phyloP scores from a whole-genome alignment of 2,329 filamentous ascomycete genomes.

The Calycina herbarum region DNA sequence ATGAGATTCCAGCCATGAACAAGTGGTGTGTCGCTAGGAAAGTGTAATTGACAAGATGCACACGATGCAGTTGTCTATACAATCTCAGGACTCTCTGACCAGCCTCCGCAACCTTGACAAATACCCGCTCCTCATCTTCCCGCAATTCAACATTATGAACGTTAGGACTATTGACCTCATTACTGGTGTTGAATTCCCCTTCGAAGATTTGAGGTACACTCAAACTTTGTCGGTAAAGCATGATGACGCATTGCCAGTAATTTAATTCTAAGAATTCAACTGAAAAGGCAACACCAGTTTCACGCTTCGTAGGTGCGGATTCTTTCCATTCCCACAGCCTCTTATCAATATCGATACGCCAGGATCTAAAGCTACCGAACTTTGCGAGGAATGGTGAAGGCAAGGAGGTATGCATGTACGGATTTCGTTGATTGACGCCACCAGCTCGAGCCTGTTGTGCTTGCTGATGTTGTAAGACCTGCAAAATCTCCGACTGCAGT shows the following conservation, averaged over 20 bases:
- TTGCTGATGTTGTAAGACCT: slow-evolving; percentile 91
- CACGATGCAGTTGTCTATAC: slow-evolving; percentile 84
- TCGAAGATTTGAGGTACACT: slow-evolving; percentile 84
- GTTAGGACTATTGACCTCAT: slow-evolving; percentile 63
- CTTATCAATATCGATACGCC: slow-evolving; percentile 84
- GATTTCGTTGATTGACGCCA: slow-evolving; percentile 64
- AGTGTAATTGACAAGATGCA: slow-evolving; percentile 91
- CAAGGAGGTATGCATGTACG: slow-evolving; percentile 75
- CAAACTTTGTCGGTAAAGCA: slow-evolving; percentile 90
- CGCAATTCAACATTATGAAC: slow-evolving; percentile 64
- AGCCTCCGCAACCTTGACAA: slow-evolving; percentile 91
- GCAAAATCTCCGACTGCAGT: slow-evolving; percentile 90
- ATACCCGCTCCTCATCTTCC: slow-evolving; percentile 87
- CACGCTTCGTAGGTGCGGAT: slow-evolving; percentile 70
- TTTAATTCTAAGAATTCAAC: slow-evolving; percentile 90
- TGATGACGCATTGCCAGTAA: slow-evolving; percentile 96
- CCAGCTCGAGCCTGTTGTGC: slow-evolving; percentile 72
- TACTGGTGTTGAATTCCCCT: slow-evolving; percentile 68
- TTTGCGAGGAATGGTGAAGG: slow-evolving; percentile 81
- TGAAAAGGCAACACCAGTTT: slow-evolving; percentile 87
- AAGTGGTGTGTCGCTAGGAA: slow-evolving; percentile 94
- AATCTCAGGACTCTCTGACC: slow-evolving; percentile 89
- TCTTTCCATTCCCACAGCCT: slow-evolving; percentile 85
- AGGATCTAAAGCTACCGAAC: slow-evolving; percentile 83
- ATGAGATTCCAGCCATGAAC: slow-evolving; percentile 96